These are phyloP conservation scores for Metschnikowia gruessii DNA, from an alignment of 805 yeast genomes.

Conservation along the genomic window DNA sequence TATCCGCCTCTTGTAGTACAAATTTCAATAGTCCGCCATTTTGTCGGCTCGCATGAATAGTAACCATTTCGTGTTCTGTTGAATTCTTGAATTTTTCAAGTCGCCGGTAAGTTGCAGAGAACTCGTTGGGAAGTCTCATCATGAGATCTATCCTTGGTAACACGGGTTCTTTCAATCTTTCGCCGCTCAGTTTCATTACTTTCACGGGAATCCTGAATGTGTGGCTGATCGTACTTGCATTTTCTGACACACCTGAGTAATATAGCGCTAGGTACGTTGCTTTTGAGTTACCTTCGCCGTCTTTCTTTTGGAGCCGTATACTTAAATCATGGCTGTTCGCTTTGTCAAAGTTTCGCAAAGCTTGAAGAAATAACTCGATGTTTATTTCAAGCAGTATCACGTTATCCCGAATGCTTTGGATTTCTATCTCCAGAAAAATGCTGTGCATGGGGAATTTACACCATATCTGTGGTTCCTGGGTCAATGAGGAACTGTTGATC, in stretches of 20 bases:
- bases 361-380: constrained; percentile 56
- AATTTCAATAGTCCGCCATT: constrained; percentile 50
- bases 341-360: constrained; percentile 53
- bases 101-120: constrained; percentile 53
- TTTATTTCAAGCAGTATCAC: constrained; percentile 60
- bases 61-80: constrained; percentile 38
- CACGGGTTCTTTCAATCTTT: constrained; percentile 57
- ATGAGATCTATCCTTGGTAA: constrained; percentile 53
- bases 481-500: constrained; percentile 37
- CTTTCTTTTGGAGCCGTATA: constrained; percentile 50
- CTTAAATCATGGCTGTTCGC: constrained; percentile 50
- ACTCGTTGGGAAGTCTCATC: constrained; percentile 49
- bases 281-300: constrained; percentile 27
- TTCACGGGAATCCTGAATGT: constrained; percentile 71
- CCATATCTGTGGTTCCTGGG: constrained; percentile 67
- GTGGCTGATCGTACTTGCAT: constrained; percentile 52
- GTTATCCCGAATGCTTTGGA: constrained; percentile 52
- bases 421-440: constrained; percentile 49
- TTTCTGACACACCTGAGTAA: constrained; percentile 46
- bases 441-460: constrained; percentile 47
- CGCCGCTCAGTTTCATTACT: constrained; percentile 54
- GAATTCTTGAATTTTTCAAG: constrained; percentile 62
- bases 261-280: constrained; percentile 54
- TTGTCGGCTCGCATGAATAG: constrained; percentile 46
- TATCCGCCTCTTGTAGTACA: constrained; percentile 53